These are phyloP conservation scores for Arabis hirsuta DNA, from an alignment of 345 rosid species.

Conservation along the genomic window DNA sequence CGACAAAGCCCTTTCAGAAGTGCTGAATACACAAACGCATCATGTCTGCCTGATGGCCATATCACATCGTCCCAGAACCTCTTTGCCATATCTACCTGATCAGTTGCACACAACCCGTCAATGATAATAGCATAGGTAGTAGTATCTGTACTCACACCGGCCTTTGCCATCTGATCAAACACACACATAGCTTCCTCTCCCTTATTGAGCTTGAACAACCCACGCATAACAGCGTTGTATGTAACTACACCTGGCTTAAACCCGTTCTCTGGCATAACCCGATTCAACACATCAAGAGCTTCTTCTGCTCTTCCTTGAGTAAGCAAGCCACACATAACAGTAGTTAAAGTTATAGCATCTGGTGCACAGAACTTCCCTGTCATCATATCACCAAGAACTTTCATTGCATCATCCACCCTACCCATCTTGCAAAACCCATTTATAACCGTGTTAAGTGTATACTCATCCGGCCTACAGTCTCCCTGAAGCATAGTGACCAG, in stretches of 20 bases:
- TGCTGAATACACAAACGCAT: slow-evolving; percentile 74
- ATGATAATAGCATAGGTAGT: slow-evolving; percentile 62
- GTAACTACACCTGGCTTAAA: slow-evolving; percentile 65
- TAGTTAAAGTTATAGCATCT: slow-evolving; percentile 74
- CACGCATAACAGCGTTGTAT: slow-evolving; percentile 69
- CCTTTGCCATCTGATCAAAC: slow-evolving; percentile 55
- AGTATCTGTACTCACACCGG: slow-evolving; percentile 53
- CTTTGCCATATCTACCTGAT: slow-evolving; percentile 63
- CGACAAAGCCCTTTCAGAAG: slow-evolving; percentile 76
- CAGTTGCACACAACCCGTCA: slow-evolving; percentile 58
- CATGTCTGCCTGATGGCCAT: slow-evolving; percentile 82
- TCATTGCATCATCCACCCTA: slow-evolving; percentile 70
- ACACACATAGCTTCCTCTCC: slow-evolving; percentile 61
- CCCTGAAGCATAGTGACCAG: slow-evolving; percentile 80
- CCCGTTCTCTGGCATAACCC: slow-evolving; percentile 57
- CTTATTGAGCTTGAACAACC: slow-evolving; percentile 58
- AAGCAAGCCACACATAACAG: slow-evolving; percentile 65
- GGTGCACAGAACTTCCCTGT: slow-evolving; percentile 75
- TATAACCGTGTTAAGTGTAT: slow-evolving; percentile 76
- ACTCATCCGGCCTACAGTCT: slow-evolving; percentile 70
- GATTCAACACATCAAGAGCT: slow-evolving; percentile 57
- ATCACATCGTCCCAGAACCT: slow-evolving; percentile 77
- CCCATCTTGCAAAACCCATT: slow-evolving; percentile 84
- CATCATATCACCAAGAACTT: slow-evolving; percentile 74
- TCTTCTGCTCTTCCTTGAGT: slow-evolving; percentile 61